Evolutionary conservation across 345 rosid genomes (phyloP).

Genomic region (Brassica incana): DNA sequence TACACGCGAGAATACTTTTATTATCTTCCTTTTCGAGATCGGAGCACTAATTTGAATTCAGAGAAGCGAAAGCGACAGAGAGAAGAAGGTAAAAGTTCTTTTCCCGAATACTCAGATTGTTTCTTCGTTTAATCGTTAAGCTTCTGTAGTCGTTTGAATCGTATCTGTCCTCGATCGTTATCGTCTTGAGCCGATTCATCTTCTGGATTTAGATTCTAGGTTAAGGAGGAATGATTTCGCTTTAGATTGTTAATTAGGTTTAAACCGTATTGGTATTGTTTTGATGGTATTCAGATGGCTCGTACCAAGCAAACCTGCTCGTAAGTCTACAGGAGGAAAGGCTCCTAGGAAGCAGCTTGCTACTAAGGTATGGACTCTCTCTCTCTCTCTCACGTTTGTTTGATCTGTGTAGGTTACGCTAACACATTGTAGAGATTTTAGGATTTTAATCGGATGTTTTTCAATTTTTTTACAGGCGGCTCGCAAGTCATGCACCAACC

Average conservation of each 20-base stretch:
- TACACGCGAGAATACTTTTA: background rate
- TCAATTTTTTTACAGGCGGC: constrained; percentile 57
- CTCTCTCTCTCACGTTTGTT: too few relatives aligned
- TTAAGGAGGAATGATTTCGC: background rate
- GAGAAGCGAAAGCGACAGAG: constrained; percentile 2
- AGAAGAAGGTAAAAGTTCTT: constrained; percentile 21
- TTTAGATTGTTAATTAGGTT: background rate
- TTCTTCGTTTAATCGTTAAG: background rate
- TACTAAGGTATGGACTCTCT: constrained; percentile 54
- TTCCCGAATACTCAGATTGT: background rate
- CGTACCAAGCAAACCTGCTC: constrained; percentile 95
- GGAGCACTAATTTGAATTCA: constrained; percentile 18
- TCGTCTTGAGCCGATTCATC: background rate
- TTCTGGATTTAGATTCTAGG: constrained; percentile 15
- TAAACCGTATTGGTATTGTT: background rate
- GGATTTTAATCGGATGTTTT: background rate
- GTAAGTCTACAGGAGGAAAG: constrained; percentile 95
- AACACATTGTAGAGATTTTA: background rate
- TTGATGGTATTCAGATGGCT: constrained; percentile 25
- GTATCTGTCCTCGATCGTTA: background rate
- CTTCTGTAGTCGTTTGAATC: background rate
- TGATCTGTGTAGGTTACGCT: background rate
- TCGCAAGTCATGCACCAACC: constrained; percentile 91
- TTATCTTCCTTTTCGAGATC: background rate
- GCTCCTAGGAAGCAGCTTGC: constrained; percentile 98